Evolutionary conservation across 2,329 filamentous ascomycete genomes (phyloP), one percentile per base, ranked within the genome.

Genomic region (Fusarium veterinarium): DNA sequence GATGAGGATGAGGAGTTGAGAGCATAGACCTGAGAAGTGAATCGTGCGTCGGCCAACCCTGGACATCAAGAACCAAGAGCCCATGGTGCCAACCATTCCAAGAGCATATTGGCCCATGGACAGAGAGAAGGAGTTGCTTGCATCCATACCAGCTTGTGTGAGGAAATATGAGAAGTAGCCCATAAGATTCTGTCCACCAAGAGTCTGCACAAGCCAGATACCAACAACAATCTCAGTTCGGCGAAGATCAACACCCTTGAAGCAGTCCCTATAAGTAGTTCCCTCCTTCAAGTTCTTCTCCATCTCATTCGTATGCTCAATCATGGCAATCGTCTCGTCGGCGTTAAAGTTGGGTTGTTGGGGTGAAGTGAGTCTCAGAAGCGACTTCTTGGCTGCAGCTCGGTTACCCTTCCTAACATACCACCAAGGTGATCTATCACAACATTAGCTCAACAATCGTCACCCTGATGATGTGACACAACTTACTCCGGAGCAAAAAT

Each of bases 161-260:
- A 83, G 76, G 72, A 86, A 86, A 70, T 86, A 86, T 11, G 82
- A 80, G 23, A 84, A 84, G 72, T 86, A 86, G 1, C 84, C 85
- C 81, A 87, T 87, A 38, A 88, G 79, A 45, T 84, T 85, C 58
- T 84, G 82, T 11, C 86, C 86, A 23, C 84, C 83, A 1, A 86
- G 80, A 1, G 83, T 84, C 72, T 87, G 85, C 17, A 87, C 84
- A 2, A 85, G 79, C 83, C 85, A 88, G 48, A 86, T 82, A 23
- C 83, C 80, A 37, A 86, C 79, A 2, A 86, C 86, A 35, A 89
- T 86, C 73, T 88, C 86, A 11, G 87, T 88, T 23, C 88, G 81
- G n/a, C 86, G 83, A 2, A 86, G 80, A 72, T 90, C 85, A 35
- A 84, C 73, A 10, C 86, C 86, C 40, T 80, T 83, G 81, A 90